Evolutionary conservation across 306 rosid species (phyloP).

Genomic region (Trifolium repens): DNA sequence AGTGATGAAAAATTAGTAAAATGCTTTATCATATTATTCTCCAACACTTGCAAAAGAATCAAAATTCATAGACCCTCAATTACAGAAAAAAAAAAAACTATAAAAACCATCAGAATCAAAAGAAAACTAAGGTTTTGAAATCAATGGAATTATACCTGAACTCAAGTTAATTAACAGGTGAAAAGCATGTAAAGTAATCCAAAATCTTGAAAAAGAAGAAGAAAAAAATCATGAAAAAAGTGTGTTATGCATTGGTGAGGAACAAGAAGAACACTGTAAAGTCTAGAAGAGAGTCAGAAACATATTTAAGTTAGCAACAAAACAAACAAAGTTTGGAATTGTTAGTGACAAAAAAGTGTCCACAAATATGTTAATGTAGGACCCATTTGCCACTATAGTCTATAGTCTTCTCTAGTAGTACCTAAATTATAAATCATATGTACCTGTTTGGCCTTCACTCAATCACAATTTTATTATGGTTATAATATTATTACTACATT

Average conservation of each 20-base stretch:
- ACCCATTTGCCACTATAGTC: background rate
- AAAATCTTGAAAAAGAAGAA: background rate
- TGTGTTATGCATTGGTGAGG: background rate
- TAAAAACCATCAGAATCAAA: background rate
- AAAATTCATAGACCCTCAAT: background rate
- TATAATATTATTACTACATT: no score
- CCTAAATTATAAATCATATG: background rate
- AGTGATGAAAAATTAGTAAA: conserved; percentile 31
- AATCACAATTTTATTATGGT: background rate
- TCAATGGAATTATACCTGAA: background rate
- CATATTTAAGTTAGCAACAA: background rate
- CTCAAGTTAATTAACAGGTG: background rate
- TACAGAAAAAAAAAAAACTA: background rate
- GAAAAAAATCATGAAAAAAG: background rate
- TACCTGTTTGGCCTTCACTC: background rate
- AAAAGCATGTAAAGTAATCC: background rate
- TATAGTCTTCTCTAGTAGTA: background rate
- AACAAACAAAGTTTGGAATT: background rate
- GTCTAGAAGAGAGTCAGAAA: background rate
- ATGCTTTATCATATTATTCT: conserved; percentile 38
- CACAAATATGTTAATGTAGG: background rate
- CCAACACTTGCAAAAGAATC: background rate
- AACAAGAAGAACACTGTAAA: background rate
- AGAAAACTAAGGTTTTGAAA: background rate
- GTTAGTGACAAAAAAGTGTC: background rate